These are phyloP conservation scores for Naganishia vishniacii DNA, from an alignment of 768 basidiomycete species.

Conservation along the genomic window DNA sequence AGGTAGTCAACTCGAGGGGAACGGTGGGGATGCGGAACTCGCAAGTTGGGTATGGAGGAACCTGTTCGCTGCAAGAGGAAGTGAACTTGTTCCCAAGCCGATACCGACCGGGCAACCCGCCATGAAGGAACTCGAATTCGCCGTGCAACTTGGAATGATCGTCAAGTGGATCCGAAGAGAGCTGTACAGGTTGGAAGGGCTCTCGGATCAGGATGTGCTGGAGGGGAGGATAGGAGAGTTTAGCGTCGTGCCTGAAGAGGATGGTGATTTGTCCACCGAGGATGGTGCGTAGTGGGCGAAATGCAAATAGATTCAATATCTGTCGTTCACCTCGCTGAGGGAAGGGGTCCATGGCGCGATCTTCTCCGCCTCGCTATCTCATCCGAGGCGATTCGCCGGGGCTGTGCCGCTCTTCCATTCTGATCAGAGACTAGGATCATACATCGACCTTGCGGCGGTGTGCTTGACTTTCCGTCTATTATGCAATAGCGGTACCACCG, in stretches of 20 bases:
- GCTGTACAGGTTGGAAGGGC: constrained; percentile 60
- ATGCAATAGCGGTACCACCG: too few species aligned
- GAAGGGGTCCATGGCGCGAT: too few species aligned
- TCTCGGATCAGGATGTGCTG: constrained; percentile 53
- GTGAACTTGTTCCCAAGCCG: background rate
- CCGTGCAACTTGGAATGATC: constrained; percentile 66
- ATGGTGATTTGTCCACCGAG: constrained; percentile 8
- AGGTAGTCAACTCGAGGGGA: constrained; percentile 53
- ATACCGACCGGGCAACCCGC: background rate
- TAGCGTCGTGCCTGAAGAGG: constrained; percentile 24
- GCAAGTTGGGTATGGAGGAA: constrained; percentile 89
- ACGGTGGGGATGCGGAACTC: constrained; percentile 71
- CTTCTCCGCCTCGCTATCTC: too few species aligned
- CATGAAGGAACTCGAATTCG: constrained; percentile 57
- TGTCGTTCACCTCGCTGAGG: too few species aligned
- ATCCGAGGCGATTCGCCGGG: too few species aligned
- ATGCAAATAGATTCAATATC: too few species aligned
- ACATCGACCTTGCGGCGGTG: too few species aligned
- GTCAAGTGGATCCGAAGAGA: constrained; percentile 69
- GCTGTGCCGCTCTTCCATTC: too few species aligned
- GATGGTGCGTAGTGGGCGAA: constrained; percentile 6
- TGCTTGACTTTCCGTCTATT: too few species aligned
- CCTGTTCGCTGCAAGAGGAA: constrained; percentile 72
- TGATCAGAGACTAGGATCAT: too few species aligned
- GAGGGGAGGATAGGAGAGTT: constrained; percentile 46